Base-by-base conservation (phyloP, 352 stramenopile species). In the Phytophthora meadii region DNA sequence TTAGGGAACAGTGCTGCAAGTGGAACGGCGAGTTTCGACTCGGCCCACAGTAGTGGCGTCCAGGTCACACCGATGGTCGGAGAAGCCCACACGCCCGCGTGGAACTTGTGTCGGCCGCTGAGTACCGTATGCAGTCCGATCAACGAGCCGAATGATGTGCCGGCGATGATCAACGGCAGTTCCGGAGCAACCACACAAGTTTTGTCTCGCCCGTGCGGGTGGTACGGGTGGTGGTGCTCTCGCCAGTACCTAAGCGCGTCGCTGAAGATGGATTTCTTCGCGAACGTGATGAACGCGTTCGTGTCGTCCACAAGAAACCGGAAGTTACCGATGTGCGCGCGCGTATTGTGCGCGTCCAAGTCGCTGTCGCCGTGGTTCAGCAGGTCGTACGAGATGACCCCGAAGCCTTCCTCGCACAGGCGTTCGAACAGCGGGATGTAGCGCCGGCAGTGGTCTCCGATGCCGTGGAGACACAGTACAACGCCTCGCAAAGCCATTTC, bases 121-220 rank as follows among this genome's bases (percentile, higher is more conserved):
- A 88, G 73, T 14, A 84, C 59, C 2, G 76, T 84, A 66, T 87
- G 79, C 4, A 86, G 48, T 0, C 77, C 79, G 19, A 90, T 64
- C n/a, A 90, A 70, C 19, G 68, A 79, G 4, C 82, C 82, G 57
- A 84, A 87, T 9, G 75, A 86, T 32, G 84, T 84, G 40, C 82
- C 82, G 45, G 81, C 77, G 41, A 91, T 79, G 49, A 81, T 73
- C 19, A 78, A 36, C 7, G 59, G 66, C 10, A 65, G 52, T 47
- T 63, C 66, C 7, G 66, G 53, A 24, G 58, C 28, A 10, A 58
- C 42, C 0, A 63, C 44, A 12, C 47, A 44, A 3, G 55, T 27
- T 17, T 69, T 63, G 15, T 49, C 11, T 6, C 61, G 48, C 0
- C 61, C 66, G 42, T 70, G 66, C 40, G 66, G 63, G 63, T 78